Conservation (phyloP, 345 rosid genomes). For the Bruguiera gymnorhiza region DNA sequence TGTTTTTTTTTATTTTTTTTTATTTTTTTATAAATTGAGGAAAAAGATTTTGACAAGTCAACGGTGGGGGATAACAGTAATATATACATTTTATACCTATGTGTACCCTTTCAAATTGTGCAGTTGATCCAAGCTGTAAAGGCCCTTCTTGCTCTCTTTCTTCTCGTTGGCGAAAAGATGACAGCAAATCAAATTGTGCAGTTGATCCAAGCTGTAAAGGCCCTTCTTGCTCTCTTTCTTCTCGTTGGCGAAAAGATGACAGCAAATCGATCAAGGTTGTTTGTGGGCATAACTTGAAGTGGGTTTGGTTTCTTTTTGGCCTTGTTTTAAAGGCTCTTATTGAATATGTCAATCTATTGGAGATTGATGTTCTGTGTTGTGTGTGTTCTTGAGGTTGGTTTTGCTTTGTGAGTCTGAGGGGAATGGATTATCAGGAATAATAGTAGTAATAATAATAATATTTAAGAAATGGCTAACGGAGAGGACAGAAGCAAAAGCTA, state of each 20-base stretch:
- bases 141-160: not conserved
- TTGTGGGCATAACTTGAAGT: too few relatives aligned
- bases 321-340: too few relatives aligned
- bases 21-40: too few relatives aligned
- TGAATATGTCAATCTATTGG: too few relatives aligned
- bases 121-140: not conserved
- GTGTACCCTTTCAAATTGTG: conserved; percentile 7
- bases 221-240: not conserved
- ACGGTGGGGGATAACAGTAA: not conserved
- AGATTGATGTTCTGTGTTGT: not conserved
- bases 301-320: too few relatives aligned
- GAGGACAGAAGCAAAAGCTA: conserved; percentile 31
- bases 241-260: not conserved
- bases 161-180: not conserved
- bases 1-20: not conserved
- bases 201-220: not conserved
- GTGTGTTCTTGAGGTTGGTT: not conserved
- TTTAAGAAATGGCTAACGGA: conserved; percentile 39
- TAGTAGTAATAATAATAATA: not conserved
- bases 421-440: not conserved
- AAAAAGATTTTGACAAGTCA: not conserved
- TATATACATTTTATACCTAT: too few relatives aligned
- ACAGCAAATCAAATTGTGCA: conserved; percentile 1
- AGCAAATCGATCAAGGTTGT: not conserved
- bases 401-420: not conserved